Evolutionary conservation across 2,329 filamentous ascomycete genomes (phyloP).

Genomic region (Penicillium sclerotiorum): DNA sequence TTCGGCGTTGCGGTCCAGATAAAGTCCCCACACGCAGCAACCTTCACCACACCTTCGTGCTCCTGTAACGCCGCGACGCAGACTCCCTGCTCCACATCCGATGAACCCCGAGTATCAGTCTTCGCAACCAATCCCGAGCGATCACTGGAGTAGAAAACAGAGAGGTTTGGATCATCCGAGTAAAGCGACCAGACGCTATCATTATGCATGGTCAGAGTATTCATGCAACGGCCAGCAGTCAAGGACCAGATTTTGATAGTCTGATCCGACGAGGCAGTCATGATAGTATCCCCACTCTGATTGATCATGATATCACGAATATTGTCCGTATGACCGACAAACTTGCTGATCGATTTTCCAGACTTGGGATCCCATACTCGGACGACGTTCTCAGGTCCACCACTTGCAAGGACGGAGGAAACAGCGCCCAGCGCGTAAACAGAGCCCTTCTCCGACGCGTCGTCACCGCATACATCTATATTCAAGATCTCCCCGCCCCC

Average conservation of each 20-base stretch:
- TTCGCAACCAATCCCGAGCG: slow-evolving; percentile 93
- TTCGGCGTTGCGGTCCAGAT: slow-evolving; percentile 90
- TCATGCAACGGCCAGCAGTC: slow-evolving; percentile 92
- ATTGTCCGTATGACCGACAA: slow-evolving; percentile 95
- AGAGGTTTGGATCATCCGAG: slow-evolving; percentile 81
- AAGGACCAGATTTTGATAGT: slow-evolving; percentile 99
- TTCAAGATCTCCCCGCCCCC: slow-evolving; percentile 83
- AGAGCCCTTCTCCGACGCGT: slow-evolving; percentile 84
- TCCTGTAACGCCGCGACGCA: slow-evolving; percentile 92
- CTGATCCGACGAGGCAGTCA: slow-evolving; percentile 94
- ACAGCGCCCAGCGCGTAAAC: slow-evolving; percentile 87
- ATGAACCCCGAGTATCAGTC: slow-evolving; percentile 79
- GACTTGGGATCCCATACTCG: slow-evolving; percentile 88
- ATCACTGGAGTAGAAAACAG: slow-evolving; percentile 93
- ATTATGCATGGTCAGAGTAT: slow-evolving; percentile 98
- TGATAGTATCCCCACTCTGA: slow-evolving; percentile 82
- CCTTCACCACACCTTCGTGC: slow-evolving; percentile 69
- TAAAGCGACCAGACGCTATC: slow-evolving; percentile 96
- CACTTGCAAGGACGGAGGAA: slow-evolving; percentile 81
- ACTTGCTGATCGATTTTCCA: slow-evolving; percentile 90
- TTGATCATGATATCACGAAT: slow-evolving; percentile 89
- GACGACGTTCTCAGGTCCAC: slow-evolving; percentile 90
- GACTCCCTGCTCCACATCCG: slow-evolving; percentile 82
- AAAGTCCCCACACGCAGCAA: slow-evolving; percentile 68
- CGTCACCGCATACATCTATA: slow-evolving; percentile 76